A percentile compares a stretch with the other conserved stretches of the same genome.
Evolutionary conservation across 352 stramenopile species (phyloP).

Genomic region (Phytophthora brassicae): DNA sequence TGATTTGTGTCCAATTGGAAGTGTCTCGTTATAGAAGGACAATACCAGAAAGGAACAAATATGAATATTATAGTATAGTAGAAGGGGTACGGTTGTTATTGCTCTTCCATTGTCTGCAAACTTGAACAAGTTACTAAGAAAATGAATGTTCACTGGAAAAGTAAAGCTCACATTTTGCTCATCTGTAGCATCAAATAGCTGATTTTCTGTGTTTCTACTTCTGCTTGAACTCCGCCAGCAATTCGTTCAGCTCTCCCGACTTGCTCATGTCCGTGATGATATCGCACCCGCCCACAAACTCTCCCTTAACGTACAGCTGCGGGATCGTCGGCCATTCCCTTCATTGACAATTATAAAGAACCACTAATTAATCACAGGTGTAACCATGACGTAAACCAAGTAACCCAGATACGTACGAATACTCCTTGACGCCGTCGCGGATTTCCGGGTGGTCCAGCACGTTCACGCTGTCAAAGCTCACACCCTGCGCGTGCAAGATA

Average conservation of each 20-base stretch:
- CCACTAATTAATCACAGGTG: not conserved
- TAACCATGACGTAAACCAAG: too few relatives aligned
- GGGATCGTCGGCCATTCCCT: conserved; percentile 96
- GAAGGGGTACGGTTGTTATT: conserved; percentile 5
- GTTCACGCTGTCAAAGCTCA: conserved; percentile 98
- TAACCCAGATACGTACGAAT: conserved; percentile 79
- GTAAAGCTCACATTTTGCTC: too few relatives aligned
- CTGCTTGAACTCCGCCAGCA: conserved; percentile 88
- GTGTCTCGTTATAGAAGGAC: not conserved
- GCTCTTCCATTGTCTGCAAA: not conserved
- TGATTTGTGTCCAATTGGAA: conserved; percentile 16
- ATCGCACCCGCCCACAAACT: conserved; percentile 99
- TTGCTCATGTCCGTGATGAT: conserved; percentile 97
- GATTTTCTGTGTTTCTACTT: conserved; percentile 39
- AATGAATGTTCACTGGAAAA: not conserved
- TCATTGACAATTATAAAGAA: conserved; percentile 8
- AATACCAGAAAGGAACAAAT: too few relatives aligned
- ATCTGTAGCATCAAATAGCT: too few relatives aligned
- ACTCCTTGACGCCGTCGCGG: conserved; percentile 98
- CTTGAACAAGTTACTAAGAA: too few relatives aligned
- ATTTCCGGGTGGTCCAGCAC: conserved; percentile 98
- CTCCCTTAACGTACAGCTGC: conserved; percentile 99
- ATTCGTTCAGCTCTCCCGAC: conserved; percentile 89
- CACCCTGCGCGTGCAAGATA: conserved; percentile 91
- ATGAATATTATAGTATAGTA: too few relatives aligned